Base-by-base conservation (phyloP, 1,284 basidiomycete species). In the Ustilago xerochloae region DNA sequence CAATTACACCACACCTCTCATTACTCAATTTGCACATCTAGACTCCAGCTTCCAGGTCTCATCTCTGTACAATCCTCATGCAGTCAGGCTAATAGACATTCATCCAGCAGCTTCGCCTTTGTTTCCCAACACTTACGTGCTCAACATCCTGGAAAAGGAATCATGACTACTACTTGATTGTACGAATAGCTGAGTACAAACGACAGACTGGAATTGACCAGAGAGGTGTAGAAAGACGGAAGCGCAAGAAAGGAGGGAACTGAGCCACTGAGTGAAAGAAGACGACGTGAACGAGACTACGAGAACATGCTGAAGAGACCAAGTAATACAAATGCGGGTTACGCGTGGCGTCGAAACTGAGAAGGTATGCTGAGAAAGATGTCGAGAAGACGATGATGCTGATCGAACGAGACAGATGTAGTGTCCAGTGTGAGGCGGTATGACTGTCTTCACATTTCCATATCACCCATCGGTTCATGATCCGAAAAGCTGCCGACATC, bases 401-500 rank as follows among this genome's bases (percentile, higher is more conserved):
- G 41, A 43, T 26, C 22, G 6, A 43, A 43, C n/a, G n/a, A 43
- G 22, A 43, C 10, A 24, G 41, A 43, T 24, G 41, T 24, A 43
- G 13, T 13, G 41, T 43, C 22, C 41, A 2, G 36, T 12, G 9
- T 1, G 48, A 50, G 20, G 18, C 39, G 48, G 18, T 18, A 28
- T n/a, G 32, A 30, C n/a, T 2, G 9, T n/a, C n/a, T n/a, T 64
- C 52, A 81, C 54, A 79, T 65, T 51, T 78, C 72, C 72, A 79
- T 80, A 28, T 75, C 71, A 9, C 71, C 73, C 57, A 55, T 70
- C 7, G 67, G 60, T 38, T 70, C 70, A 33, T 76, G 70, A 29
- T 78, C 79, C 26, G 65, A 73, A n/a, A 81, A 76, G 55, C 79
- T 81, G 16, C 81, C 82, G 0, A 81, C 75, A 20, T 82, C 81